Evolutionary conservation across 495 filamentous ascomycete genomes (phyloP).

Genomic region (Aspergillus haitiensis): DNA sequence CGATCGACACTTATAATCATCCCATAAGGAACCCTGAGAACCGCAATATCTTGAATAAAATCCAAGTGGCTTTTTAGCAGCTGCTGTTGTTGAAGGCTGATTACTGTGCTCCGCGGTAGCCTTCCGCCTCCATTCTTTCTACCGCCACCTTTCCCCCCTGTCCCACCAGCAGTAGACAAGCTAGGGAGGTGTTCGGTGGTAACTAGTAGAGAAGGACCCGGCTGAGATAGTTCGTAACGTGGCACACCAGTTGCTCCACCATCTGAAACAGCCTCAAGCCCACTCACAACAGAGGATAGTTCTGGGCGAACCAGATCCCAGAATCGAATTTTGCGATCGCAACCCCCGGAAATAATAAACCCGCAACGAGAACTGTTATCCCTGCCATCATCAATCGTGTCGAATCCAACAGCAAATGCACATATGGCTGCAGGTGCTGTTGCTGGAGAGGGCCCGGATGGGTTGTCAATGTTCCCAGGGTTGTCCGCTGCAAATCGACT

Average conservation of each 20-base stretch:
- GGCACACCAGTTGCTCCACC: slow-evolving; percentile 51
- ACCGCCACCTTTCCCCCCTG: slow-evolving; percentile 30
- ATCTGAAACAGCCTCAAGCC: slow-evolving; percentile 67
- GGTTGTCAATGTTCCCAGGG: slow-evolving; percentile 48
- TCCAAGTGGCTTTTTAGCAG: slow-evolving; percentile 85
- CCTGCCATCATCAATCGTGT: slow-evolving; percentile 47
- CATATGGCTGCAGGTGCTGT: slow-evolving; percentile 41
- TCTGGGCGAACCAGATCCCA: slow-evolving; percentile 83
- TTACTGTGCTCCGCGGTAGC: slow-evolving; percentile 78
- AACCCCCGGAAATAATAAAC: slow-evolving; percentile 83
- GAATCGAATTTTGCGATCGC: slow-evolving; percentile 87
- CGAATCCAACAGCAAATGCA: slow-evolving; percentile 51
- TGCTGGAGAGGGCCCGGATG: slow-evolving; percentile 32
- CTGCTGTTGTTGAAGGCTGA: slow-evolving; percentile 83
- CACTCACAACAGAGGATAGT: slow-evolving; percentile 74
- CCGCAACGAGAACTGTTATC: slow-evolving; percentile 46
- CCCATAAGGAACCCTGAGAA: slow-evolving; percentile 85
- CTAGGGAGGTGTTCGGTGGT: slow-evolving; percentile 68
- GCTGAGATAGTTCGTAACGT: slow-evolving; percentile 69
- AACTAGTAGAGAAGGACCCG: slow-evolving; percentile 64
- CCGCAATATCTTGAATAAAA: slow-evolving; percentile 79
- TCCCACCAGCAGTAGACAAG: slow-evolving; percentile 34
- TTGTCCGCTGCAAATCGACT: slow-evolving; percentile 74
- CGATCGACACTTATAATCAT: slow-evolving; percentile 92
- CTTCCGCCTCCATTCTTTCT: slow-evolving; percentile 45